Conservation (phyloP, 169 alveolate species). For the Miamiensis avidus region DNA sequence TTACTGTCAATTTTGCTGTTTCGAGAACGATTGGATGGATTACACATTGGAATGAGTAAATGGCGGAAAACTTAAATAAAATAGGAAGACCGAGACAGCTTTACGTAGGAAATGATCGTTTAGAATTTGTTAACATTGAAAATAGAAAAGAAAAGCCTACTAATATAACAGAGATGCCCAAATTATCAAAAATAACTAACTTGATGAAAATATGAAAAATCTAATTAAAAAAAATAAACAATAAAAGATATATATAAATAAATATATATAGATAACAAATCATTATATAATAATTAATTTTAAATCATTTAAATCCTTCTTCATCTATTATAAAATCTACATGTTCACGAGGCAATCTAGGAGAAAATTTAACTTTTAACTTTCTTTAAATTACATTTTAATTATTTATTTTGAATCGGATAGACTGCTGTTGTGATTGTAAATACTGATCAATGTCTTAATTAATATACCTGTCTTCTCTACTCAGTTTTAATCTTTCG, state of each 20-base stretch:
- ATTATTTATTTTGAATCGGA: too few species aligned
- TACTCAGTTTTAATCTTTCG: background rate
- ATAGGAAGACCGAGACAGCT: slow-evolving; percentile 84
- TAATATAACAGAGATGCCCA: slow-evolving; percentile 22
- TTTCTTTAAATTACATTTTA: background rate
- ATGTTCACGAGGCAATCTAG: background rate
- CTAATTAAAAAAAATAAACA: too few species aligned
- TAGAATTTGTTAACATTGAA: slow-evolving; percentile 43
- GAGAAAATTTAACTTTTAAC: background rate
- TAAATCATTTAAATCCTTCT: background rate
- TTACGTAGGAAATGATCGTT: slow-evolving; percentile 63
- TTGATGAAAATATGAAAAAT: slow-evolving; percentile 20
- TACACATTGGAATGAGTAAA: slow-evolving; percentile 86
- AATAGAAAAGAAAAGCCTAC: slow-evolving; percentile 35
- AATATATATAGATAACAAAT: too few species aligned
- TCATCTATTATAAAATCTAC: background rate
- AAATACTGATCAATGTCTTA: background rate
- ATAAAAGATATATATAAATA: too few species aligned
- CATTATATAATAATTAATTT: too few species aligned
- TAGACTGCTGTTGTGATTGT: background rate
- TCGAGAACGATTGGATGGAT: slow-evolving; percentile 89
- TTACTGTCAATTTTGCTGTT: slow-evolving; percentile 87
- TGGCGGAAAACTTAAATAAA: slow-evolving; percentile 64
- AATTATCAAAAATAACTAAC: slow-evolving; percentile 11
- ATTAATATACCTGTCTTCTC: background rate